Conservation (phyloP, 148 eudicot species). For the Dysphania ambrosioides region DNA sequence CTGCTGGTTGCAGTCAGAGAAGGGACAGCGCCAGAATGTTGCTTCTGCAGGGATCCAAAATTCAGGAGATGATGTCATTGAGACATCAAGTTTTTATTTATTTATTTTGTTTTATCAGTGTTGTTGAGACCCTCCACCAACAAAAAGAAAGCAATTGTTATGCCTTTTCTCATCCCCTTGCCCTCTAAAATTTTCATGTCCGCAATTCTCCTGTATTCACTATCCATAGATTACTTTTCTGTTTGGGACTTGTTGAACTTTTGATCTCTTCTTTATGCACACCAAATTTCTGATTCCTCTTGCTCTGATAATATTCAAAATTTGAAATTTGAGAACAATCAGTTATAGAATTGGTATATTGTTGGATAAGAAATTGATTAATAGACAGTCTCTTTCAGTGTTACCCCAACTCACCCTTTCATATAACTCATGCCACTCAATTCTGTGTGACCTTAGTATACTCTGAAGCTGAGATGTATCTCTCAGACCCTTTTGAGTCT, state of each 20-base stretch:
- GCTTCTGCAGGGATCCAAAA: background rate
- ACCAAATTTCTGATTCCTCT: background rate
- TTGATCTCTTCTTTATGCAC: background rate
- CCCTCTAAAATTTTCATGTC: background rate
- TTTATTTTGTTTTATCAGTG: no score
- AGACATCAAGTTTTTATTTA: no score
- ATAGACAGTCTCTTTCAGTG: background rate
- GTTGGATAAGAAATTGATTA: no score
- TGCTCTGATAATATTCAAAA: no score
- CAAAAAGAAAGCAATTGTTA: background rate
- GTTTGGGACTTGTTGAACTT: background rate
- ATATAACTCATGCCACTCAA: no score
- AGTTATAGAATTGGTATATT: no score
- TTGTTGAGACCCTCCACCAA: background rate
- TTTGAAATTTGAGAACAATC: no score
- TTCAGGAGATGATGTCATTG: background rate
- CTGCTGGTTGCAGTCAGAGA: conserved; percentile 1
- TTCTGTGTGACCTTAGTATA: background rate
- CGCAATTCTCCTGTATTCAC: no score
- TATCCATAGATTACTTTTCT: background rate
- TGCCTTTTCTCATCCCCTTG: background rate
- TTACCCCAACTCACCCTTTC: no score
- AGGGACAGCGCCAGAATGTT: background rate
- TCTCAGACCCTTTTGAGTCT: background rate
- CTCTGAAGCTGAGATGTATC: background rate